A percentile compares a stretch with the other conserved stretches of the same genome.
These are phyloP conservation scores for Veloboletus limbatus DNA, from an alignment of 1,284 basidiomycete species.

Conservation along the genomic window DNA sequence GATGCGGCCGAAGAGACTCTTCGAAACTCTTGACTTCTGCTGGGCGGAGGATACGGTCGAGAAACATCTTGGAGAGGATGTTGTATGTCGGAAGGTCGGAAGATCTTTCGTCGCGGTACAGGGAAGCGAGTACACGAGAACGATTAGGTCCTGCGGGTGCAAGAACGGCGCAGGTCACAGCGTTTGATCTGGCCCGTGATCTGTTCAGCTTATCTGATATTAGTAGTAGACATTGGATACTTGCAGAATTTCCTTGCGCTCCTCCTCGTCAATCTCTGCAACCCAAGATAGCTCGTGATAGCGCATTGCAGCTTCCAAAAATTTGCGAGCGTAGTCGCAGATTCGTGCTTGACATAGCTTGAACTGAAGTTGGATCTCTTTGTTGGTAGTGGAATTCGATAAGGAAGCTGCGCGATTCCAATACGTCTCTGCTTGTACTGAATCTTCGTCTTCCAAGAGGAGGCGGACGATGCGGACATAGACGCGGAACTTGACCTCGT, in stretches of 20 bases:
- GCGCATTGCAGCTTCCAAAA: constrained; percentile 90
- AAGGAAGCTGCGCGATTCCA: constrained; percentile 94
- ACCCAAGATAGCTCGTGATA: constrained; percentile 95
- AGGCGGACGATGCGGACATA: constrained; percentile 95
- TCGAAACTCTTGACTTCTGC: constrained; percentile 91
- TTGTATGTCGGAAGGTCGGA: constrained; percentile 77
- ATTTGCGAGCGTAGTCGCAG: constrained; percentile 88
- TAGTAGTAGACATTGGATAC: constrained; percentile 29
- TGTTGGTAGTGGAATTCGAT: constrained; percentile 74
- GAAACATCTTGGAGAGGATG: constrained; percentile 95
- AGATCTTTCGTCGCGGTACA: constrained; percentile 93
- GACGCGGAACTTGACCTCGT: constrained; percentile 84
- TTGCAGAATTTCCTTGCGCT: constrained; percentile 83
- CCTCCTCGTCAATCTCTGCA: constrained; percentile 85
- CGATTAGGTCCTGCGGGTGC: constrained; percentile 96
- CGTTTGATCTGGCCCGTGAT: constrained; percentile 64
- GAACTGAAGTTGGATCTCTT: constrained; percentile 75
- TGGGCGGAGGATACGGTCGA: constrained; percentile 91
- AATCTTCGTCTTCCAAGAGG: constrained; percentile 93
- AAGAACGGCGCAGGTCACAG: constrained; percentile 95
- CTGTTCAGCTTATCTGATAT: constrained; percentile 4
- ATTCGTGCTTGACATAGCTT: constrained; percentile 92
- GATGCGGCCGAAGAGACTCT: constrained; percentile 83
- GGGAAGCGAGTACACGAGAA: constrained; percentile 85
- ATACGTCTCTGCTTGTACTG: constrained; percentile 92